Evolutionary conservation across 352 stramenopile species (phyloP).

Genomic region (Globisporangium spiculum): DNA sequence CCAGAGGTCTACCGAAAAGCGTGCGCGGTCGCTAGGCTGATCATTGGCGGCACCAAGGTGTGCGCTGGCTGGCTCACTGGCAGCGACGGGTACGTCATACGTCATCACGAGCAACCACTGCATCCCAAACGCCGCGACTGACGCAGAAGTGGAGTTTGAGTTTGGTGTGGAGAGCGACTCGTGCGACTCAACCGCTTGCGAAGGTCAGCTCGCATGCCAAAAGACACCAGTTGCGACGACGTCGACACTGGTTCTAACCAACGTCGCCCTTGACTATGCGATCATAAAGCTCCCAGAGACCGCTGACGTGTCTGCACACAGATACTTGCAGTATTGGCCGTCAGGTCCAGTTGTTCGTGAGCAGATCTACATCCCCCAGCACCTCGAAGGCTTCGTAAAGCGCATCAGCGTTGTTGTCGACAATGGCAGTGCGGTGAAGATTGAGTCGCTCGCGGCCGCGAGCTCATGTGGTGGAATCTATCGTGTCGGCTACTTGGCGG

Average conservation of each 20-base stretch:
- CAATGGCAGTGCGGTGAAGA: constrained; percentile 22
- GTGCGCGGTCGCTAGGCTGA: constrained; percentile 33
- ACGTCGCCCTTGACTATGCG: constrained; percentile 34
- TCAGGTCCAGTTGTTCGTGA: constrained; percentile 25
- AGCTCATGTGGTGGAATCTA: not conserved
- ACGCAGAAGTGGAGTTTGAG: constrained; percentile 27
- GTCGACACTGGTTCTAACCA: constrained; percentile 22
- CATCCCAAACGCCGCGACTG: constrained; percentile 24
- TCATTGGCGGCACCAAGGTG: constrained; percentile 22
- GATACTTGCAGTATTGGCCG: constrained; percentile 31
- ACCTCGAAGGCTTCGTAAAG: constrained; percentile 36
- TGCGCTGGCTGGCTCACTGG: constrained; percentile 48
- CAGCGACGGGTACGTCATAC: constrained; percentile 37
- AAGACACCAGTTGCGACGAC: constrained; percentile 23
- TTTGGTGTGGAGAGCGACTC: constrained; percentile 33
- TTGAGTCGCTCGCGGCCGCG: constrained; percentile 20
- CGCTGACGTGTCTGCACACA: constrained; percentile 26
- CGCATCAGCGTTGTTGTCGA: constrained; percentile 29
- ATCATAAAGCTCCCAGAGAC: constrained; percentile 35
- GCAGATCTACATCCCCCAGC: constrained; percentile 51
- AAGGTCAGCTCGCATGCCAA: constrained; percentile 16
- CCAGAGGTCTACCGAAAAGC: constrained; percentile 22
- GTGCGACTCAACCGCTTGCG: constrained; percentile 30
- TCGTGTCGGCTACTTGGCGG: constrained; percentile 38
- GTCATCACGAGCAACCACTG: constrained; percentile 51